phyloP scores from a whole-genome alignment of 169 alveolate species.

The Plasmodium ovale region DNA sequence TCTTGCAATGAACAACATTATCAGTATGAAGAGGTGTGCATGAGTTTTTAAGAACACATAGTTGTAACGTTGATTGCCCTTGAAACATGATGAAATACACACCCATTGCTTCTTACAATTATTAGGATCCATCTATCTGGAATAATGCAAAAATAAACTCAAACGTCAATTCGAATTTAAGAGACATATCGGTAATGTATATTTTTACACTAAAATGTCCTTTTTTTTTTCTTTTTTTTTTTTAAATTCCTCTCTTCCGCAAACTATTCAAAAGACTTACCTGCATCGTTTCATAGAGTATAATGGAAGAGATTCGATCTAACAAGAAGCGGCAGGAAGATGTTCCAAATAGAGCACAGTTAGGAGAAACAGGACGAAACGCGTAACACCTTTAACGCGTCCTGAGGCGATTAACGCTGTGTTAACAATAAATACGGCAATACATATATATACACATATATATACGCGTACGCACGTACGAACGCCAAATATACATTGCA shows the following conservation, averaged over 20 bases:
- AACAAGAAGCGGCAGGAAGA: conserved; percentile 35
- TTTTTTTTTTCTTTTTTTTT: not conserved
- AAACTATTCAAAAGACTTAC: too few relatives aligned
- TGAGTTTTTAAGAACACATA: not conserved
- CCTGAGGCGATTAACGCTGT: too few relatives aligned
- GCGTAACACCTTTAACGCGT: not conserved
- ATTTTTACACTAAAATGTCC: not conserved
- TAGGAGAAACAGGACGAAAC: not conserved
- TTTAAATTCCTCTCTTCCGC: not conserved
- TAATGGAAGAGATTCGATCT: conserved; percentile 43
- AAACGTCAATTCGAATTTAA: conserved; percentile 49
- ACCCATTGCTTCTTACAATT: not conserved
- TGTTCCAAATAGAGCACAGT: not conserved
- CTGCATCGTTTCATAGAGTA: conserved; percentile 14
- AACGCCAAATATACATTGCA: not conserved
- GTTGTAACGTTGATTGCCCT: not conserved
- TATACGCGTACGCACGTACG: not conserved
- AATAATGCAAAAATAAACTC: conserved; percentile 26
- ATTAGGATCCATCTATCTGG: conserved; percentile 38
- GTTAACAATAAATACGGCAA: too few relatives aligned
- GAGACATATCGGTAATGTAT: conserved; percentile 27
- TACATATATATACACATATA: not conserved
- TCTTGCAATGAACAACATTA: conserved; percentile 23
- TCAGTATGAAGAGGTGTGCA: conserved; percentile 30
- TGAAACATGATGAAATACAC: not conserved